phyloP scores from a whole-genome alignment of 225 moss, liverwort and hornwort genomes.

The Straminergon stramineum region DNA sequence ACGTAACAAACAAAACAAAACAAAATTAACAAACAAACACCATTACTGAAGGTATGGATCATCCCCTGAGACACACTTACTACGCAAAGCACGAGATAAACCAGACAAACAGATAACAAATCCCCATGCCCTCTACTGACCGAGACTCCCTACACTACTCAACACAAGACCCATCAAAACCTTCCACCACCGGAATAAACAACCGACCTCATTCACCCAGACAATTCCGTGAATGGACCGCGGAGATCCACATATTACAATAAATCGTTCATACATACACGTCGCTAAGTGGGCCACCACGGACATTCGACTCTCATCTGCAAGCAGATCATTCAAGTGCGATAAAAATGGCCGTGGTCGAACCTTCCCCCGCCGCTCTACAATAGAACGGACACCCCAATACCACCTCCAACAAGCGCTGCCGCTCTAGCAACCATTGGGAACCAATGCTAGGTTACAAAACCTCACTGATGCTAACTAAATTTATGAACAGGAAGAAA shows the following conservation, averaged over 20 bases:
- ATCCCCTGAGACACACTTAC: no score
- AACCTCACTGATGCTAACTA: constrained; percentile 19
- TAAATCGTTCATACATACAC: constrained; percentile 14
- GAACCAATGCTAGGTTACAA: constrained; percentile 8
- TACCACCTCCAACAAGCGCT: constrained; percentile 1
- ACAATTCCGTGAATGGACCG: neutral
- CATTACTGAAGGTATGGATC: no score
- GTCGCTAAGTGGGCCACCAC: constrained; percentile 1
- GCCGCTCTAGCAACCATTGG: constrained; percentile 3
- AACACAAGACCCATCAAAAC: neutral
- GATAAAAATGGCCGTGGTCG: constrained; percentile 5
- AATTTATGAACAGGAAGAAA: constrained; percentile 24
- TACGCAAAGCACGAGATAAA: neutral
- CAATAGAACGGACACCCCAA: neutral
- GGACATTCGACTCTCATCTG: constrained; percentile 8
- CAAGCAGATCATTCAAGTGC: neutral
- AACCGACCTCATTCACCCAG: neutral
- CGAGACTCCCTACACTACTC: neutral
- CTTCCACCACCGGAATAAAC: fast-evolving
- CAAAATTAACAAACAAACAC: no score
- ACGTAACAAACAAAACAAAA: no score
- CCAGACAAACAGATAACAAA: neutral
- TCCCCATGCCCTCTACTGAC: constrained; percentile 5
- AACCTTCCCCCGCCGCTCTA: neutral
- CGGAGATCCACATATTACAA: neutral